Base-by-base conservation (phyloP, 305 asterid genomes). In the Fraxinus greggii region DNA sequence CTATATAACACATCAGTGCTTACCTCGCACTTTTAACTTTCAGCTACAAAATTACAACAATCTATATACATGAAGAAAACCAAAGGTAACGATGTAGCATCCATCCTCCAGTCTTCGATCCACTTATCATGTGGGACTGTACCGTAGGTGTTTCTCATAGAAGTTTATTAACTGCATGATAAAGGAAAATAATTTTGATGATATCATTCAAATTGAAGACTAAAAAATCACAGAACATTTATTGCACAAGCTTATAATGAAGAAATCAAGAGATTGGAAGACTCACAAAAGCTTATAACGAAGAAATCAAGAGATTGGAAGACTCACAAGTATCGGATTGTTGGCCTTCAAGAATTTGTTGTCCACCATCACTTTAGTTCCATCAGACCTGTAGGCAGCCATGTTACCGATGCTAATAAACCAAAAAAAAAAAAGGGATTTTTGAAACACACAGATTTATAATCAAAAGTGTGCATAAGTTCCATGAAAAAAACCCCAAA, bases 291-390 rank as follows among this genome's bases (percentile, higher is more conserved):
- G 65, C 74, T 72, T 13, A 76, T 59, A 38, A 6, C 2, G 23
- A 61, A 48, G 13, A 8, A 31, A 69, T 32, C 1, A n/a, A 9
- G 2, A 6, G 28, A 21, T 38, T 1, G 13, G 33, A 61, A 48
- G 19, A 76, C 88, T 86, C 90, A 90, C 98, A 92, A 95, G 85
- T 65, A 88, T 89, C 1, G 98, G 98, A 83, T 93, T 81, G 82
- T 95, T 87, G 73, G 91, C 91, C 89, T 93, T 95, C 84, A 95
- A 90, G 86, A 88, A 93, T 78, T 90, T 92, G 92, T 93, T 95
- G 76, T 92, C 97, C 88, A 95, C 98, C 5, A 86, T 87, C 56
- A 90, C 86, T 88, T 88, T 92, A 83, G 88, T 92, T 79, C 99
- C 99, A 84, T 95, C 98, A 67, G 94, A 85, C 93, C 99, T 93